A percentile compares a stretch with the other conserved stretches of the same genome.
Conservation (phyloP, 352 stramenopile genomes). For the Paralagenidium karlingii region DNA sequence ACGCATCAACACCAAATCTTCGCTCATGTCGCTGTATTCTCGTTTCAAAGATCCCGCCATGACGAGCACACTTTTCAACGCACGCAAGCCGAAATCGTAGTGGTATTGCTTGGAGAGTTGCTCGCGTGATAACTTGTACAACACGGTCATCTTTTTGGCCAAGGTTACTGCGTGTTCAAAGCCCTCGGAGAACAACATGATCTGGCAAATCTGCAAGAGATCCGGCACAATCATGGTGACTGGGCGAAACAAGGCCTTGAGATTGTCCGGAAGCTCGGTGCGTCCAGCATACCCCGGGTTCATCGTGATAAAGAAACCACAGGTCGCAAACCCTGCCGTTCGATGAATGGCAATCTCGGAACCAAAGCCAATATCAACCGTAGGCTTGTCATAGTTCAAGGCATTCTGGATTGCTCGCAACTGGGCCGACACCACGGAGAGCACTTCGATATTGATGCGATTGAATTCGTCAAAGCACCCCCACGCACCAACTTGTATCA, state of each 20-base stretch:
- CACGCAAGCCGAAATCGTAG: conserved; percentile 92
- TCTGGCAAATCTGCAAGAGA: conserved; percentile 87
- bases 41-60: conserved; percentile 91
- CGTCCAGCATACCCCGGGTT: conserved; percentile 88
- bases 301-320: conserved; percentile 93
- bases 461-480: conserved; percentile 85
- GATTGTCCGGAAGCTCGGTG: conserved; percentile 87
- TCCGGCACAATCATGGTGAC: conserved; percentile 92
- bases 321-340: conserved; percentile 87
- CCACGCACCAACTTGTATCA: conserved; percentile 82
- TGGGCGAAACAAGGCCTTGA: conserved; percentile 88
- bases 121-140: conserved; percentile 92
- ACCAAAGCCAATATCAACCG: conserved; percentile 86
- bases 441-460: conserved; percentile 79
- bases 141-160: conserved; percentile 90
- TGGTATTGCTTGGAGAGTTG: conserved; percentile 94
- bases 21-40: conserved; percentile 86
- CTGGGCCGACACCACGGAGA: conserved; percentile 79
- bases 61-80: conserved; percentile 90
- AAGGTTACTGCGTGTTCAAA: conserved; percentile 86
- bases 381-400: conserved; percentile 85
- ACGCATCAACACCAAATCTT: conserved; percentile 92
- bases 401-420: conserved; percentile 89
- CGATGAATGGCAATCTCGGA: conserved; percentile 86
- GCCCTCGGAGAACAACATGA: conserved; percentile 90